phyloP scores from a whole-genome alignment of 352 stramenopile genomes.

The Globisporangium okanoganense region DNA sequence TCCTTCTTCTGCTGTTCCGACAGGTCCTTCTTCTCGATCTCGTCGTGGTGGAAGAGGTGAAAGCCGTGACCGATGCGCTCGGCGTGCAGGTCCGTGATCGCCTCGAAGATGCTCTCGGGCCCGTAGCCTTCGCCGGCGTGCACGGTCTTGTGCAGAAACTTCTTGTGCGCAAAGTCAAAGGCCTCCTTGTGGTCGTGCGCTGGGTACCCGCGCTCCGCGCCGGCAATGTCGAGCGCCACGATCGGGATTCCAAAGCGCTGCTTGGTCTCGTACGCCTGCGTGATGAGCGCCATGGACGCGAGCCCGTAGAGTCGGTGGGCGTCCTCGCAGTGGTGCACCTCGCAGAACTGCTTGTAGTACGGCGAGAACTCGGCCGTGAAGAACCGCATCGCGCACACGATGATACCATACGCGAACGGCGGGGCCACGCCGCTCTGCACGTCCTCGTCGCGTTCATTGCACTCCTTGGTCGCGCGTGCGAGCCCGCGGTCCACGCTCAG shows the following conservation, averaged over 20 bases:
- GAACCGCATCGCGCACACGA: conserved; percentile 88
- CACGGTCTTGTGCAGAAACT: conserved; percentile 88
- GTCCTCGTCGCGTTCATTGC: conserved; percentile 50
- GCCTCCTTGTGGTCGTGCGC: conserved; percentile 78
- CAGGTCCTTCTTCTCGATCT: conserved; percentile 64
- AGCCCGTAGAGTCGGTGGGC: conserved; percentile 71
- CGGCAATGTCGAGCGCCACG: conserved; percentile 86
- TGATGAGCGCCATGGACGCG: conserved; percentile 80
- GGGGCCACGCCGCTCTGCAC: conserved; percentile 51
- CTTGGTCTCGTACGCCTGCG: conserved; percentile 73
- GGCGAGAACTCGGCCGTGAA: conserved; percentile 77
- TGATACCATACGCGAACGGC: conserved; percentile 80
- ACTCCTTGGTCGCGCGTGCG: conserved; percentile 60
- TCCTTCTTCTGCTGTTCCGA: conserved; percentile 36
- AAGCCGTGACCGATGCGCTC: conserved; percentile 85
- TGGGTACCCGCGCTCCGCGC: conserved; percentile 74
- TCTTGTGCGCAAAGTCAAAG: conserved; percentile 84
- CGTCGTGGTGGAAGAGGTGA: conserved; percentile 76
- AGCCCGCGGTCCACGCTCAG: conserved; percentile 58
- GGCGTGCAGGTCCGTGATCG: conserved; percentile 82
- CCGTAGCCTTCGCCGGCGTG: conserved; percentile 86
- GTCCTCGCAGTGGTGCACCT: conserved; percentile 74
- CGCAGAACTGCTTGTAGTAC: conserved; percentile 85
- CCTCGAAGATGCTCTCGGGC: conserved; percentile 84
- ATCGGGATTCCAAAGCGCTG: conserved; percentile 59